Evolutionary conservation across 2,329 filamentous ascomycete species (phyloP).

Genomic region (Coniella vitis): DNA sequence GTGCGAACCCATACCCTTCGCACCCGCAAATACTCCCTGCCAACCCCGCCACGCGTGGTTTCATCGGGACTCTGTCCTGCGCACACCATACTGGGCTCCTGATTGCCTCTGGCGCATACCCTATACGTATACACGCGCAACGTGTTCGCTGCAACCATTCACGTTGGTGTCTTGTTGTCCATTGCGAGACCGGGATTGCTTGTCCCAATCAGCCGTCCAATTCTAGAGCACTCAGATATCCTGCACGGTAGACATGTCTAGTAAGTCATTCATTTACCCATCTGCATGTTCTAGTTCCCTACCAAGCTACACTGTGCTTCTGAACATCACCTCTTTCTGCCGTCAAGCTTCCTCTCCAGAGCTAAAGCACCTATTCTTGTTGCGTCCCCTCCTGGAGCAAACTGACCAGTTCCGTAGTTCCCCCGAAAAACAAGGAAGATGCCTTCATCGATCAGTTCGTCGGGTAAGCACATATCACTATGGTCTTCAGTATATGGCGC

Average conservation of each 20-base stretch:
- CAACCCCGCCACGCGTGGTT: not conserved
- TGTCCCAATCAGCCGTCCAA: not conserved
- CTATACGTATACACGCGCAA: not conserved
- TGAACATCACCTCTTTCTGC: not conserved
- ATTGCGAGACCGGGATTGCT: not conserved
- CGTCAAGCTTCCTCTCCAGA: not conserved
- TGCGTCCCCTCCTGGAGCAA: not conserved
- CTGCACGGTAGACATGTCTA: constrained; percentile 3
- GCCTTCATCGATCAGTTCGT: constrained; percentile 13
- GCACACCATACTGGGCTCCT: not conserved
- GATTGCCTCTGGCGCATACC: not conserved
- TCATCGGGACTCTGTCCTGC: not conserved
- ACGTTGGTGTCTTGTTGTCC: not conserved
- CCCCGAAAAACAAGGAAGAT: constrained; percentile 12
- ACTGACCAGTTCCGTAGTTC: not conserved
- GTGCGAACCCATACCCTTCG: too few species aligned
- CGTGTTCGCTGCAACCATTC: too few species aligned
- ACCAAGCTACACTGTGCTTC: not conserved
- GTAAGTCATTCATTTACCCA: not conserved
- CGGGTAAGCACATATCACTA: not conserved
- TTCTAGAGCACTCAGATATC: not conserved
- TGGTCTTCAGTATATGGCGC: not conserved
- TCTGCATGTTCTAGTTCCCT: not conserved
- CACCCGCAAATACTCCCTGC: too few species aligned
- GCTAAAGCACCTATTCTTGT: not conserved